Evolutionary conservation across 192 early-diverging fungal genomes (phyloP), one percentile per base, ranked within the genome.

Genomic region (Gonapodya prolifera): DNA sequence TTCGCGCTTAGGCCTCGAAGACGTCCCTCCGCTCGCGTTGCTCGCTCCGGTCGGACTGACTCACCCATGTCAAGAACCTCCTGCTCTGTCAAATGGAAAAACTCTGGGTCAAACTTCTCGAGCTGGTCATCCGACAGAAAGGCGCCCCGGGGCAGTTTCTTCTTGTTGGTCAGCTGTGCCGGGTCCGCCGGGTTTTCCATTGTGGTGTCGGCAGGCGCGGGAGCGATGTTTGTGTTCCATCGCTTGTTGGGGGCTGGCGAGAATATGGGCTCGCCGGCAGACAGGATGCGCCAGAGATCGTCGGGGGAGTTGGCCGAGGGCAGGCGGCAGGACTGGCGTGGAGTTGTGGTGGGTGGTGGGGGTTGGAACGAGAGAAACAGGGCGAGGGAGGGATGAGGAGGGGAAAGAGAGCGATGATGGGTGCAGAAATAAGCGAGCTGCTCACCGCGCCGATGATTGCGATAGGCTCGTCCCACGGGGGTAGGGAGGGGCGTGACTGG

Each of bases 161-260:
- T 61, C 8, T 8, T 8, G 45, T 61, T 61, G 45, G 45, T 61
- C 8, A 23, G 8, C 8, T 8, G 23, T 8, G 45, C 8, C 8
- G 45, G 45, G 45, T 61, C 45, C 2, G 71, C 71, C 2, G 71
- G 71, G 71, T 73, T 73, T 18, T 16, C 29, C 2, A 8, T 16
- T 2, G 71, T 18, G 71, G 71, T 13, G 32, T 73, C 71, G 71
- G 71, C 8, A 18, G 71, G 71, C 8, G 71, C 71, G 31, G 71
- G 28, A 29, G 71, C 8, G 71, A 73, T 32, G 28, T 18, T 30
- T 18, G 71, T 73, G 71, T 18, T 32, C 71, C 71, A 73, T 18
- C 71, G 71, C 71, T 73, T 73, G 71, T 73, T 73, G 18, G 71
- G 71, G 29, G 71, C 71, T 13, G 71, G 28, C 2, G 71, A 73